Base-by-base conservation (phyloP, 768 basidiomycete genomes). In the Boletus subcaerulescens region DNA sequence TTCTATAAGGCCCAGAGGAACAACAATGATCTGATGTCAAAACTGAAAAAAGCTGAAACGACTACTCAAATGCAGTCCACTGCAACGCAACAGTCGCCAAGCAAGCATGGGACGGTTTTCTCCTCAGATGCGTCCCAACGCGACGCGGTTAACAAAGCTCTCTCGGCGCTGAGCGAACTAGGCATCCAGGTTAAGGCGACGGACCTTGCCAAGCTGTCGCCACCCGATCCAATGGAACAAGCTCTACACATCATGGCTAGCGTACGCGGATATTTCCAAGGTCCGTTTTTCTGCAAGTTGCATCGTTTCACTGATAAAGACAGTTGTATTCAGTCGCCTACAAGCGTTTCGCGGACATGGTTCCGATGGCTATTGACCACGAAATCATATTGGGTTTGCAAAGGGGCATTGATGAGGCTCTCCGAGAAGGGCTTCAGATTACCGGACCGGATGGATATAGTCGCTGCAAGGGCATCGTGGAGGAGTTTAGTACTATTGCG, bases 201-300 rank as follows among this genome's bases (percentile, higher is more conserved):
- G 9, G 79, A 83, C 42, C 58, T 86, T 0, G 53, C 74, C 0
- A 81, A 76, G 58, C 65, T 86, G 2, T 68, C 82, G 1, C 76
- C 79, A 0, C 48, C 72, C 0, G 83, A 85, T 56, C 68, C 69
- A 9, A 78, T 77, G 74, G 82, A 81, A 46, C 77, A 78, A 0
- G 84, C 83, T 0, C 60, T 88, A 8, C 58, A 68, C 5, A 84
- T 88, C 57, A 87, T 88, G 85, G 83, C 84, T 0, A 77, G 81
- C 40, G 83, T 87, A 3, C 73, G 84, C 4, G 85, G 82, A 0
- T 87, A 87, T 57, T 87, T 87, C 66, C 83, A 87, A 74, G 86
- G 87, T 85, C 54, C 9, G 41, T 12, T 8, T 18, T 31, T 15
- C 31, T 6, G 36, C 22, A 10, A 9, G 14, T 36, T 24, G 17